Conservation (phyloP, 2,329 filamentous ascomycete species). For the Domatiomyces globalis region DNA sequence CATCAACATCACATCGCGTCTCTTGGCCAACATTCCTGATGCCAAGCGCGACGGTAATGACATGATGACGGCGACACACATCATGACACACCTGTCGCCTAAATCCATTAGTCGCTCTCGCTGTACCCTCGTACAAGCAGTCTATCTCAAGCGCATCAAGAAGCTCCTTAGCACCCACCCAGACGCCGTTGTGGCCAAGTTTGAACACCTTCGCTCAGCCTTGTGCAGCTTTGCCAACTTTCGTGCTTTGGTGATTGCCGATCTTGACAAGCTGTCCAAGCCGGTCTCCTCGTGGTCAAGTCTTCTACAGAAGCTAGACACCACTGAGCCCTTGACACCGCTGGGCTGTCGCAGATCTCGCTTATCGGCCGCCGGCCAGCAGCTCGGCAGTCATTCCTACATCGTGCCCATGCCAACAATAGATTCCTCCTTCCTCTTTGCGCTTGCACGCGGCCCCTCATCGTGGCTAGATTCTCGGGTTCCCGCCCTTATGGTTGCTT, state of each 20-base stretch:
- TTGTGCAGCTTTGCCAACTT: conserved; percentile 78
- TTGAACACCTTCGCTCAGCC: conserved; percentile 59
- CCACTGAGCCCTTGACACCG: conserved; percentile 46
- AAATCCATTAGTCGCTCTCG: conserved; percentile 64
- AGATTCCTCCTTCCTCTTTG: conserved; percentile 78
- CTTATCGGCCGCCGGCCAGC: conserved; percentile 60
- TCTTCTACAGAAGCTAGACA: conserved; percentile 41
- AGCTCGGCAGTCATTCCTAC: conserved; percentile 60
- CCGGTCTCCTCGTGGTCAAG: conserved; percentile 69
- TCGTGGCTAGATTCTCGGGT: conserved; percentile 64
- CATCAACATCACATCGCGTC: conserved; percentile 55
- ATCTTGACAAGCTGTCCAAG: conserved; percentile 57
- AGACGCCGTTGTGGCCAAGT: conserved; percentile 57
- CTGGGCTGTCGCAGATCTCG: conserved; percentile 56
- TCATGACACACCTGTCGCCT: conserved; percentile 65
- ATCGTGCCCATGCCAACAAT: conserved; percentile 84
- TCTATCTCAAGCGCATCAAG: conserved; percentile 75
- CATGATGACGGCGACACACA: conserved; percentile 49
- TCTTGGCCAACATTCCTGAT: conserved; percentile 83
- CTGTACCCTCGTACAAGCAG: conserved; percentile 68
- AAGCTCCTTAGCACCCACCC: conserved; percentile 67
- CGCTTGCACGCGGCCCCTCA: conserved; percentile 58
- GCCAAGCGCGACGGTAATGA: conserved; percentile 65
- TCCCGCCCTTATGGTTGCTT: conserved; percentile 73
- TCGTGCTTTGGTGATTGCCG: conserved; percentile 68